Evolutionary conservation across 2,329 filamentous ascomycete species (phyloP), one percentile per base, ranked within the genome.

Genomic region (Chalaropsis ovoidea): DNA sequence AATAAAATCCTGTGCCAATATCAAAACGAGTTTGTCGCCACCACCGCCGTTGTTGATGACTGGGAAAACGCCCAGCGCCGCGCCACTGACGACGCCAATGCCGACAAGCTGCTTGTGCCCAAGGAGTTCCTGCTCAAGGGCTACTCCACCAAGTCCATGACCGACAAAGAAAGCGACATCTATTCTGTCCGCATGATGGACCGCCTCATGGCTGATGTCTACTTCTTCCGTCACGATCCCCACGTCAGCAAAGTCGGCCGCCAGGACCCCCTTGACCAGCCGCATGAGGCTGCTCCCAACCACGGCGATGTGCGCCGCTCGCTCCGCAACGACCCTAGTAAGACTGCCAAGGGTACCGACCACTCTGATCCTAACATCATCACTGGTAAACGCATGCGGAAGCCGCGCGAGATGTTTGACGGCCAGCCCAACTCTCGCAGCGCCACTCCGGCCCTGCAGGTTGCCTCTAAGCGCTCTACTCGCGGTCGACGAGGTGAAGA

Each of bases 151-250:
- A 76, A 77, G 60, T 11, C 63, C n/a, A 73, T 76, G 69, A 76
- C 78, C 61, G 77, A 79, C 15, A 76, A 77, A 52, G 73, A 76
- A 68, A 75, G 73, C 39, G 79, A 80, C 64, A 77, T 77, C 0
- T 74, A 77, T 27, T 77, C 81, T 54, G 76, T 78, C 3, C 79
- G 81, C 65, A 71, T 77, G 64, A 80, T 86, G 71, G 82, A 86
- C 73, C 77, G 77, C 65, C 76, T 84, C 68, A 81, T 83, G 78
- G 82, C 84, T 7, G 77, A 81, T 68, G 77, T 79, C 1, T 86
- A 86, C 70, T 80, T 81, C 17, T 85, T 86, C 69, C 81, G 84
- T 67, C 83, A 85, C 69, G 83, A 86, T 69, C 77, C 80, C 10
- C 80, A 83, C 63, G 78, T 80, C 1, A 79, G 78, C 67, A 82